Percentiles rank a stretch among this genome's conserved stretches.
Conservation (phyloP, 345 rosid genomes). For the Raphanus sativus region DNA sequence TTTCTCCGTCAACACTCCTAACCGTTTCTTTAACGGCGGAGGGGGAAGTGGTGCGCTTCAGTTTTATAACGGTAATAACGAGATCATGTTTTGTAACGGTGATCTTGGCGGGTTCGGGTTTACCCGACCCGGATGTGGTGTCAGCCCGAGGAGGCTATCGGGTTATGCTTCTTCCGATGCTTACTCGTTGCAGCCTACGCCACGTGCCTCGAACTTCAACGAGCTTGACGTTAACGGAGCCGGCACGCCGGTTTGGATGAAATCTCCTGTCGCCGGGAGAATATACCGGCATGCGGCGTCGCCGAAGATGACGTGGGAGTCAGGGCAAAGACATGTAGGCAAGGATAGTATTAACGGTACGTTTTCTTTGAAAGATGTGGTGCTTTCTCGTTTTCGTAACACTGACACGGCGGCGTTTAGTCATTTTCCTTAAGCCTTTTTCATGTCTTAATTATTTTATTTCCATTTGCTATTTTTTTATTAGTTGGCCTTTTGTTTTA, state of each 20-base stretch:
- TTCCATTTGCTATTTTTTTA: background rate
- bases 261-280: slow-evolving; percentile 41
- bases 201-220: slow-evolving; percentile 54
- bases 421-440: slow-evolving; percentile 11
- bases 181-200: slow-evolving; percentile 58
- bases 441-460: background rate
- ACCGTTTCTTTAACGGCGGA: slow-evolving; percentile 60
- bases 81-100: slow-evolving; percentile 52
- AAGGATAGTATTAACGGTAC: slow-evolving; percentile 66
- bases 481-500: background rate
- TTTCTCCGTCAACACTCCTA: slow-evolving; percentile 51
- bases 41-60: slow-evolving; percentile 53
- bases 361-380: slow-evolving; percentile 26
- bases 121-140: slow-evolving; percentile 49
- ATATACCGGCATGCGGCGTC: slow-evolving; percentile 77
- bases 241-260: slow-evolving; percentile 42
- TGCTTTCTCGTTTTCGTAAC: slow-evolving; percentile 18
- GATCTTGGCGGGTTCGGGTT: slow-evolving; percentile 54
- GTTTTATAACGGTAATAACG: slow-evolving; percentile 40
- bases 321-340: slow-evolving; percentile 37
- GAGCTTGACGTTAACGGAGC: slow-evolving; percentile 38
- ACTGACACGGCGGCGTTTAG: slow-evolving; percentile 42
- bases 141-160: slow-evolving; percentile 47
- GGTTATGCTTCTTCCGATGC: slow-evolving; percentile 82
- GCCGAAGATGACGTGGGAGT: slow-evolving; percentile 50